Base-by-base conservation (phyloP, 805 yeast genomes). In the Yarrowia sp. region DNA sequence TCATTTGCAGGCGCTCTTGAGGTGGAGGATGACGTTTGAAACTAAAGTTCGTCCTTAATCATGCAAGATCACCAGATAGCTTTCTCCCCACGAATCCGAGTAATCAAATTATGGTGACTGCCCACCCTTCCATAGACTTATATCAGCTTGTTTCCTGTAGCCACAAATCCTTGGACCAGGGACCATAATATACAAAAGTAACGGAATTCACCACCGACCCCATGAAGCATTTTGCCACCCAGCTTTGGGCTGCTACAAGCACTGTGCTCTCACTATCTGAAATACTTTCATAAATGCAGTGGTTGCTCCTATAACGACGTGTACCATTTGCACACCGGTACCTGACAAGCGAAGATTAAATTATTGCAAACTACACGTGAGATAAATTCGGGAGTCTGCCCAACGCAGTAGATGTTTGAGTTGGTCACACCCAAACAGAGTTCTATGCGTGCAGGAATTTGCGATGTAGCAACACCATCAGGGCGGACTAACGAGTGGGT, bases 381-480 rank as follows among this genome's bases (percentile, higher is more conserved):
- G 59, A 40, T 22, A 19, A 26, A 3, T 53, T 53, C 38, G 16
- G 45, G 12, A 53, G 59, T 22, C 59, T 16, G 45, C 59, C 59
- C 59, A 38, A 40, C 45, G 36, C 59, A 40, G 32, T 14, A 14
- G 16, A 15, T n/a, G 40, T 41, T 56, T 41, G 38, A n/a, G 63
- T 56, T 56, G 48, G 63, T n/a, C 26, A 55, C 19, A 14, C 35
- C 2, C 35, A 26, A 56, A 56, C 63, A 56, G 22, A 56, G 48
- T 26, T 56, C 41, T n/a, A 15, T 41, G 59, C 59, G 59, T 53
- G 63, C 63, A 56, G 63, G 63, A 55, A 41, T 56, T 41, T 56
- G 63, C 63, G 46, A 42, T 56, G 63, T 56, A 56, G 63, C 63
- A 56, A 56, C 48, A 42, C 59, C 61, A 32, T 41, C n/a, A 26